Evolutionary conservation across 2,329 filamentous ascomycete species (phyloP), one percentile per base, ranked within the genome.

Genomic region (Phyllachora maydis): DNA sequence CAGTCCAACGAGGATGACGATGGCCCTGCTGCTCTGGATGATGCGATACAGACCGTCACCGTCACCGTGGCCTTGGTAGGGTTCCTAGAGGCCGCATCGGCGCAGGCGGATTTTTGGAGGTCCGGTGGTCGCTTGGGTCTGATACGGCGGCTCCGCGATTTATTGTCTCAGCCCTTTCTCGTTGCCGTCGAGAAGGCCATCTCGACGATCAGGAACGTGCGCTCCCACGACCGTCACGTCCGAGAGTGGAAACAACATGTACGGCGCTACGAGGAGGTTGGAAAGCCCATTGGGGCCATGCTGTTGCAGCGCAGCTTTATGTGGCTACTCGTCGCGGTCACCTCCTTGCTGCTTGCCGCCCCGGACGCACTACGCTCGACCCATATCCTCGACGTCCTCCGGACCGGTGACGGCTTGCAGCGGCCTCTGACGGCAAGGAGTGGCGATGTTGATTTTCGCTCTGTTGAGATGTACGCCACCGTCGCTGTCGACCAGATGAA

Each of bases 211-310:
- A 74, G 85, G 26, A 91, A 90, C 46, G 64, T 73, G 3, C 69
- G 67, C 33, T 61, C 61, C 14, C 52, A 67, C 13, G 70, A 77
- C 31, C 58, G 61, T 22, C 52, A 63, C 14, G 54, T 78, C 11
- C 75, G 70, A 38, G 77, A 92, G 33, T 98, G 88, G 88, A 90
- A 77, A 49, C 69, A 73, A 32, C 81, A 79, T 46, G 53, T 79
- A 27, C 76, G 74, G 21, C 76, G 83, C 30, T 98, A 95, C 49
- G 69, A 78, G 14, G 64, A 70, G 10, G 61, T 67, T 28, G 77
- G 77, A 7, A 66, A 79, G 11, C 85, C 90, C 1, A 52, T 98
- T 20, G 82, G 88, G 7, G 81, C 83, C 8, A 88, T 93, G 73
- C 60, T 95, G 5, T 50, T 98, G 12, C 82, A 92, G 43, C 69